These are phyloP conservation scores for Acanthamoeba royreba DNA, from an alignment of 208 protist species.

Conservation along the genomic window DNA sequence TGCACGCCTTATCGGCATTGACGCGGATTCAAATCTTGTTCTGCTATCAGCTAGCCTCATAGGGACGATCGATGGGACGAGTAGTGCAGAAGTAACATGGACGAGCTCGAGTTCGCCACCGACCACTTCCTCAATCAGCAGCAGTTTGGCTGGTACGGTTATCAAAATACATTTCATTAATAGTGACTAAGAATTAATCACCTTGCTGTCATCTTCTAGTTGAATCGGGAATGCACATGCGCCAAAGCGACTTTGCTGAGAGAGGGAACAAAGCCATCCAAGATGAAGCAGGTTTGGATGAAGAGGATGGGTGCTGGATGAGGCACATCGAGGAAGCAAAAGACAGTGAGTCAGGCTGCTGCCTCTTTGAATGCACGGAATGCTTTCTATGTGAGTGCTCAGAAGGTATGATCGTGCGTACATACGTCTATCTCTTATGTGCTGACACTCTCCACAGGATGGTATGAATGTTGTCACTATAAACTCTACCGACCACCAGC, in stretches of 20 bases:
- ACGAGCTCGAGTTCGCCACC: background rate
- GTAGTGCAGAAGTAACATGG: background rate
- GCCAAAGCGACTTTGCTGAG: too few species aligned
- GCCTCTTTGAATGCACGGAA: background rate
- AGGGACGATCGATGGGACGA: background rate
- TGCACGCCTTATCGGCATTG: background rate
- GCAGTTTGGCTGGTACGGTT: background rate
- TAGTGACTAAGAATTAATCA: too few species aligned
- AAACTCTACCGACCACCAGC: background rate
- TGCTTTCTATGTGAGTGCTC: slow-evolving; percentile 33
- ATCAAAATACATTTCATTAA: background rate
- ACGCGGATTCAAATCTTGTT: background rate
- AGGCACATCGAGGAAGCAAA: background rate
- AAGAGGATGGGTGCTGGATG: background rate
- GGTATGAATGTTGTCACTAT: background rate
- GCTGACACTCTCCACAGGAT: background rate
- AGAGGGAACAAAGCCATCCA: too few species aligned
- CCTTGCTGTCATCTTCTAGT: background rate
- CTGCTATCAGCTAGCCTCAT: background rate
- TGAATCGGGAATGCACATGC: background rate
- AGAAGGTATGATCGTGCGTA: background rate
- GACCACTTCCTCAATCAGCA: background rate
- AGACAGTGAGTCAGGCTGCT: background rate
- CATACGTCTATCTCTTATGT: background rate
- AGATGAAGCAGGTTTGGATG: background rate